Evolutionary conservation across 768 basidiomycete genomes (phyloP).

Genomic region (Collybia sordida): DNA sequence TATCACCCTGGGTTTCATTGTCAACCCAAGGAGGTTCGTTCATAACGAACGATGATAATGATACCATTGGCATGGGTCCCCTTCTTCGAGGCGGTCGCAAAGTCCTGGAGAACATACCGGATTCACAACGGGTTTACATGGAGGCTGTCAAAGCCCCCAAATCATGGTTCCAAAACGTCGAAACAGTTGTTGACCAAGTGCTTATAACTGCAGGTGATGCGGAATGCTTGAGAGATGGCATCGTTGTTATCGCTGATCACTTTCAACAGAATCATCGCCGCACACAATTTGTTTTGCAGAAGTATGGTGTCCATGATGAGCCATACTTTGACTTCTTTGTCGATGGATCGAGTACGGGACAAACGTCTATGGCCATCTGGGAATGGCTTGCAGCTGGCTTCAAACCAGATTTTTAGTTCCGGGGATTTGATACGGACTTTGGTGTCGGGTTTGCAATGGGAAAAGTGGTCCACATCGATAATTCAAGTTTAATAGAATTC

Average conservation of each 20-base stretch:
- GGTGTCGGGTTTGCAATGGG: too few species aligned
- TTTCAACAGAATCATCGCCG: neutral
- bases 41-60: constrained; percentile 14
- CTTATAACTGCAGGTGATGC: constrained; percentile 23
- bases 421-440: too few species aligned
- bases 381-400: constrained; percentile 12
- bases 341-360: constrained; percentile 14
- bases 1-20: constrained; percentile 32
- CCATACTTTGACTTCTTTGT: constrained; percentile 29
- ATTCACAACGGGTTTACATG: constrained; percentile 9
- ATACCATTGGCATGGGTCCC: constrained; percentile 11
- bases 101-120: constrained; percentile 14
- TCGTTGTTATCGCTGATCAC: constrained; percentile 4
- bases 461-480: too few species aligned
- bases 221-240: constrained; percentile 23
- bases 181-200: constrained; percentile 18
- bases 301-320: constrained; percentile 35
- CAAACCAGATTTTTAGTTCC: neutral
- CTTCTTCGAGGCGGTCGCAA: constrained; percentile 11
- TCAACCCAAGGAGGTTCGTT: constrained; percentile 11
- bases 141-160: constrained; percentile 19
- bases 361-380: constrained; percentile 20
- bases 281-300: constrained; percentile 25
- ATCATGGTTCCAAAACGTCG: constrained; percentile 23
- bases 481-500: too few species aligned